Conservation (phyloP, 2,329 filamentous ascomycete genomes). For the Microsporum canis region DNA sequence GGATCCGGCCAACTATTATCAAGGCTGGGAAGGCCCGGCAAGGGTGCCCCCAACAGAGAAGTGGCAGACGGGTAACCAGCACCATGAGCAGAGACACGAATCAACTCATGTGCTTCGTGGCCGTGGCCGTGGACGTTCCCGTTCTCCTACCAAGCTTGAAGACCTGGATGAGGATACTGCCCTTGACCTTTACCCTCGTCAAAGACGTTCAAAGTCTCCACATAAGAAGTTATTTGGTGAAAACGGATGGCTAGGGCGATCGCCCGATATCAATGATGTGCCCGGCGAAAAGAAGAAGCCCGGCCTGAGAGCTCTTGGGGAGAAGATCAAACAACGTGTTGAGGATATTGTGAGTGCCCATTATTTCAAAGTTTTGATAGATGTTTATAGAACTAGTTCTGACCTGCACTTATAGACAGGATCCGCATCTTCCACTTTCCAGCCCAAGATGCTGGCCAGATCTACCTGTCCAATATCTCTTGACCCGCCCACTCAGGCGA, state of each 20-base stretch:
- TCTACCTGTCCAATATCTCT: slow-evolving; percentile 30
- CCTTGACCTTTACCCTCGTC: slow-evolving; percentile 7
- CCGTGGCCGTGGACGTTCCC: slow-evolving; percentile 8
- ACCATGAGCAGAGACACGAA: slow-evolving; percentile 5
- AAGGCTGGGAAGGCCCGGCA: slow-evolving; percentile 8
- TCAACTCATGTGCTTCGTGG: slow-evolving; percentile 7
- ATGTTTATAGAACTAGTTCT: neutral
- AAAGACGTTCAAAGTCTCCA: slow-evolving; percentile 22
- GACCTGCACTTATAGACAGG: neutral
- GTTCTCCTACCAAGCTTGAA: slow-evolving; percentile 19
- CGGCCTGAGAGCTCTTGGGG: slow-evolving; percentile 26
- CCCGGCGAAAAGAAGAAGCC: slow-evolving; percentile 20
- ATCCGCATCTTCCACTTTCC: slow-evolving; percentile 10
- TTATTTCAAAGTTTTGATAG: neutral
- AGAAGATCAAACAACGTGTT: slow-evolving; percentile 32
- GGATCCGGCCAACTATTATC: slow-evolving; percentile 4
- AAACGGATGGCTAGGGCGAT: slow-evolving; percentile 31
- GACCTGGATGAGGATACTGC: slow-evolving; percentile 19
- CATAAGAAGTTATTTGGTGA: slow-evolving; percentile 36
- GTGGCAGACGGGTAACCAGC: neutral
- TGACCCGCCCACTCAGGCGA: slow-evolving; percentile 31
- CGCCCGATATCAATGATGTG: slow-evolving; percentile 23
- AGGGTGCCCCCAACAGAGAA: neutral
- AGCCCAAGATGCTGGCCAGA: slow-evolving; percentile 15
- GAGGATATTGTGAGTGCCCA: slow-evolving; percentile 25